phyloP scores from a whole-genome alignment of 169 alveolate genomes.

The Cryptosporidium sp. region DNA sequence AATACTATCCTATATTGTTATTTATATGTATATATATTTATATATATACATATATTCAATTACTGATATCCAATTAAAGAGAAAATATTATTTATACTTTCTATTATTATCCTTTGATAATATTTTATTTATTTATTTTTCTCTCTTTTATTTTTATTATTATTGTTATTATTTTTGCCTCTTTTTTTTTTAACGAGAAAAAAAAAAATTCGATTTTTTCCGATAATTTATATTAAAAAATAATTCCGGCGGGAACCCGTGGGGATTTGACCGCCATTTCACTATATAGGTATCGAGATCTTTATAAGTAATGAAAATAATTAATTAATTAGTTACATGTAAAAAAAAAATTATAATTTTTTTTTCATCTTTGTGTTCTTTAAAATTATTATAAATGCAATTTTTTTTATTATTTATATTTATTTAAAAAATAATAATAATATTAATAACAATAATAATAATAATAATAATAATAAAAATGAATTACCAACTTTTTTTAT shows the following conservation, averaged over 20 bases:
- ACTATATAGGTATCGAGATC: conserved; percentile 26
- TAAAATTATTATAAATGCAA: background rate
- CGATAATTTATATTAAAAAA: background rate
- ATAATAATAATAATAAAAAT: background rate
- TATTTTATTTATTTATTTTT: background rate
- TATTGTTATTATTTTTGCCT: background rate
- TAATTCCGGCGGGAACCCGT: conserved; percentile 25
- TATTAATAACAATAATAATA: background rate
- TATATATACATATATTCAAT: too few species aligned
- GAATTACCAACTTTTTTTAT: background rate
- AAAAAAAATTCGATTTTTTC: background rate
- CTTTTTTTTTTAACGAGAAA: background rate
- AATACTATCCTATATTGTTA: background rate
- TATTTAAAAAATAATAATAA: background rate
- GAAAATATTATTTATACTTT: too few species aligned
- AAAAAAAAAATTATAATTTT: background rate
- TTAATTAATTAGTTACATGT: background rate
- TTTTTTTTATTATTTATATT: background rate
- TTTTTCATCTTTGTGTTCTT: background rate
- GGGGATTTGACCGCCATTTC: conserved; percentile 51
- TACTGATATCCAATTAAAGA: too few species aligned
- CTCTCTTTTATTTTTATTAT: too few species aligned
- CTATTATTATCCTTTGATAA: background rate
- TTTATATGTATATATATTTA: too few species aligned
- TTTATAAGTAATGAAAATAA: background rate